Base-by-base conservation (phyloP, 202 grass and related monocot species). In the Elaeis oleifera region DNA sequence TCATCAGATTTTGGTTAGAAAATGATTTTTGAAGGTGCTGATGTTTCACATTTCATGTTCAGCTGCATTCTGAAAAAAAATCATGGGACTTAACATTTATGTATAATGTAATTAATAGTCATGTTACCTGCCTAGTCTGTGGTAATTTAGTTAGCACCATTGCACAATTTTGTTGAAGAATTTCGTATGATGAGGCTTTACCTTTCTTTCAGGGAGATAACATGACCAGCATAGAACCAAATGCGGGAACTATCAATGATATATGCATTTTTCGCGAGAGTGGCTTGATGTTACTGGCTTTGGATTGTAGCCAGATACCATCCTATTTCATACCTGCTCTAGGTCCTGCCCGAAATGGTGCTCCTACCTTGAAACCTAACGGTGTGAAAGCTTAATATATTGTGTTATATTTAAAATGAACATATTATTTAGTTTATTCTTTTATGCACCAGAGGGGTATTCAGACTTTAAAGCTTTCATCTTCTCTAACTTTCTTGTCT, bases 271-370 rank as follows among this genome's bases (percentile, higher is more conserved):
- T 91, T 58, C 65, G 20, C 31, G 73, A 81, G 67, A 91, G 92
- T 71, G 92, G 92, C 52, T 80, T 96, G 63, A 75, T 96, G 75
- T 36, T 96, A 63, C 71, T 96, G 71, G 87, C 84, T 36, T 79
- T 96, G 51, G 92, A 96, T 78, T 91, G 79, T 61, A 84, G 87
- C 51, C 92, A 91, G 71, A 96, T 96, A 76, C 92, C 92, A 74
- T 81, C 84, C 32, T 78, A 96, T 73, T 96, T 81, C 36, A 71
- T 96, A 65, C 92, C 92, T 81, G 84, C 84, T 31, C 73, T 96
- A n/a, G 92, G 92, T 18, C 87, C 84, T 78, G 92, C 92, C 75
- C 92, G 25, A 96, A 96, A 67, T 96, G 92, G 92, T 90, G 87
- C 20, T 83, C 92, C 4, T 89, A 96, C 74, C 81, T 96, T 55